A percentile compares a stretch with the other conserved stretches of the same genome.
phyloP scores from a whole-genome alignment of 2,329 filamentous ascomycete species.

The Penicillium sp. region DNA sequence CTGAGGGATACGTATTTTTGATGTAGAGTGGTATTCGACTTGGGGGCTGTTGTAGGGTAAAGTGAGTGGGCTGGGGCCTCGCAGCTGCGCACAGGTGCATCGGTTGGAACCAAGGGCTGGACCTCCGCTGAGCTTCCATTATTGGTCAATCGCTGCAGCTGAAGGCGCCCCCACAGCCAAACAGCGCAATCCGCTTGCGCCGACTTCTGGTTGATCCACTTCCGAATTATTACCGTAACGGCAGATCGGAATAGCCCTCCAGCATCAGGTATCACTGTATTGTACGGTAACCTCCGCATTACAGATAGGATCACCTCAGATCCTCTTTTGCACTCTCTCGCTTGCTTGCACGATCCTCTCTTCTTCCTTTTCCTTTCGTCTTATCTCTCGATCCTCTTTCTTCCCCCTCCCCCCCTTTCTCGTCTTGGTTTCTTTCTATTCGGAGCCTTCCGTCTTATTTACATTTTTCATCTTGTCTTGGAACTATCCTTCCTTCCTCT shows the following conservation, averaged over 20 bases:
- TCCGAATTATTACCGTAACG: conserved; percentile 14
- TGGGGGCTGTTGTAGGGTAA: neutral
- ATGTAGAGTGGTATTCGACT: neutral
- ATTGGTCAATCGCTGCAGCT: conserved; percentile 20
- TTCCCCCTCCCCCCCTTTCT: conserved; percentile 6
- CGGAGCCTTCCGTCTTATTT: conserved; percentile 2
- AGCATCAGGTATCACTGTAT: conserved; percentile 10
- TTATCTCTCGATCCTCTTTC: conserved; percentile 4
- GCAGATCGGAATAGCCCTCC: conserved; percentile 11
- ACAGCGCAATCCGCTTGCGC: conserved; percentile 6
- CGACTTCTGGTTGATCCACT: conserved; percentile 4
- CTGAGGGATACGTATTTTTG: conserved; percentile 7
- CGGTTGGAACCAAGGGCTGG: conserved; percentile 6
- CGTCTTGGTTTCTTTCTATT: conserved; percentile 1
- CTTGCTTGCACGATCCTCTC: conserved; percentile 10
- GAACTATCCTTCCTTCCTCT: conserved; percentile 6
- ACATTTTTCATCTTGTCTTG: conserved; percentile 3
- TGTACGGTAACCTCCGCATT: conserved; percentile 26
- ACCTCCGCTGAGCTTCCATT: neutral
- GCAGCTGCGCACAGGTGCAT: neutral
- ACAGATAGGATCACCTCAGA: conserved; percentile 26
- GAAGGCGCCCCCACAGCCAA: conserved; percentile 15
- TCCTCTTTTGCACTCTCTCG: conserved; percentile 15
- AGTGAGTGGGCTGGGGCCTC: conserved; percentile 1
- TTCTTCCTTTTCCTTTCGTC: conserved; percentile 13